Percentiles rank a stretch among this genome's conserved stretches.
These are phyloP conservation scores for Danielia reshetovae DNA, from an alignment of 805 yeast genomes.

Conservation along the genomic window DNA sequence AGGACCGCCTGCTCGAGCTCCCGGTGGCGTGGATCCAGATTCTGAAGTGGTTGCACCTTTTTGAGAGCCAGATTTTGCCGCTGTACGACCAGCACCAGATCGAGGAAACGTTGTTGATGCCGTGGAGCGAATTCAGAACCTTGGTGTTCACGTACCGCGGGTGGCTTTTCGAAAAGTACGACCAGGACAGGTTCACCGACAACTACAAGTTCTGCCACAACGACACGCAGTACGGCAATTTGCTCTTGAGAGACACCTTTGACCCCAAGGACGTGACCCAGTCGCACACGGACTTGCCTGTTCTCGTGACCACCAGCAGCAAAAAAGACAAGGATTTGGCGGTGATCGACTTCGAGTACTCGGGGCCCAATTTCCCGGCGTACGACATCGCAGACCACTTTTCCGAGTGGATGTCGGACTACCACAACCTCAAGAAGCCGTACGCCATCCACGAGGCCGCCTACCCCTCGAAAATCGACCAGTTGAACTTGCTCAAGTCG, in stretches of 20 bases:
- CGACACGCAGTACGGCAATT: conserved; percentile 94
- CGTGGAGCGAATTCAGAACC: conserved; percentile 48
- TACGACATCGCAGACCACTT: conserved; percentile 91
- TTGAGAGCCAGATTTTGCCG: conserved; percentile 40
- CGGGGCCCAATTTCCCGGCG: conserved; percentile 87
- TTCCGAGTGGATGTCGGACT: conserved; percentile 96
- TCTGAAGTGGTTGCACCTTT: conserved; percentile 61
- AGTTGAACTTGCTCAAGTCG: conserved; percentile 67
- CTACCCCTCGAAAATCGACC: conserved; percentile 69
- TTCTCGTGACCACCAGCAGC: conserved; percentile 26
- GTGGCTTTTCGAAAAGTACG: conserved; percentile 58
- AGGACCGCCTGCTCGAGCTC: conserved; percentile 50
- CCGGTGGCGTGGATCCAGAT: conserved; percentile 70
- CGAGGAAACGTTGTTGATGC: conserved; percentile 39
- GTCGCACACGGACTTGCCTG: conserved; percentile 8
- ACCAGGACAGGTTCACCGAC: conserved; percentile 37
- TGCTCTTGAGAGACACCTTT: conserved; percentile 58
- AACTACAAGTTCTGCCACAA: conserved; percentile 85
- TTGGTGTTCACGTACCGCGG: conserved; percentile 50
- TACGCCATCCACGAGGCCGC: conserved; percentile 51
- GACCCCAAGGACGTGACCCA: conserved; percentile 43
- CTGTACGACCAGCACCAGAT: conserved; percentile 25
- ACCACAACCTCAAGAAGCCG: conserved; percentile 54
- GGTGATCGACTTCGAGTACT: conserved; percentile 94
- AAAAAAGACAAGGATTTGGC: conserved; percentile 54